Conservation (phyloP, 1,284 basidiomycete species). For the Exobasidium rhododendri region DNA sequence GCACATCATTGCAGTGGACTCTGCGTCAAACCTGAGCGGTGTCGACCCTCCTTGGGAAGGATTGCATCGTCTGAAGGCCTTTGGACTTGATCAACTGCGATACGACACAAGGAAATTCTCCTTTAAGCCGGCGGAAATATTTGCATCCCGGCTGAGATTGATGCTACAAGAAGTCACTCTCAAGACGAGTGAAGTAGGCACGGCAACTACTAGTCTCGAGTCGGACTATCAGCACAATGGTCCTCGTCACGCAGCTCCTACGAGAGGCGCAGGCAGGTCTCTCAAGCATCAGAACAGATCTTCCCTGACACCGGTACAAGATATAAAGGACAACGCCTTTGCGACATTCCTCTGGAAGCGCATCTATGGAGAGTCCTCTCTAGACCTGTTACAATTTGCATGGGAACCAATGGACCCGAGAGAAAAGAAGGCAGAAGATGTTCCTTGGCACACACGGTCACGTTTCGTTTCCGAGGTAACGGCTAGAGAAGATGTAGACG, state of each 20-base stretch:
- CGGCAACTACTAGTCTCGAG: neutral
- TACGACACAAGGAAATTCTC: slow-evolving; percentile 9
- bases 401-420: slow-evolving; percentile 4
- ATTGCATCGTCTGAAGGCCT: neutral
- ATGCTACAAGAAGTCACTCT: slow-evolving; percentile 7
- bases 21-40: neutral
- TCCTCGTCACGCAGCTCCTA: slow-evolving; percentile 8
- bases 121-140: slow-evolving; percentile 10
- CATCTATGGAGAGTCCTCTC: neutral
- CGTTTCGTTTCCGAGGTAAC: neutral
- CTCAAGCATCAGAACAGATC: neutral
- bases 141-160: slow-evolving; percentile 1
- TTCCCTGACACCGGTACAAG: neutral
- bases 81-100: neutral
- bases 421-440: neutral
- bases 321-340: neutral
- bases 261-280: neutral
- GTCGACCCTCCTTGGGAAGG: neutral
- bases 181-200: neutral
- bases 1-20: neutral
- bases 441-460: slow-evolving; percentile 4
- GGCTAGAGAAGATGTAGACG: neutral
- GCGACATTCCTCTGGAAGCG: neutral
- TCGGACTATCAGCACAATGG: neutral
- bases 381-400: slow-evolving; percentile 8